Conservation (phyloP, 2,329 filamentous ascomycete species). For the Trichoderma sp. region DNA sequence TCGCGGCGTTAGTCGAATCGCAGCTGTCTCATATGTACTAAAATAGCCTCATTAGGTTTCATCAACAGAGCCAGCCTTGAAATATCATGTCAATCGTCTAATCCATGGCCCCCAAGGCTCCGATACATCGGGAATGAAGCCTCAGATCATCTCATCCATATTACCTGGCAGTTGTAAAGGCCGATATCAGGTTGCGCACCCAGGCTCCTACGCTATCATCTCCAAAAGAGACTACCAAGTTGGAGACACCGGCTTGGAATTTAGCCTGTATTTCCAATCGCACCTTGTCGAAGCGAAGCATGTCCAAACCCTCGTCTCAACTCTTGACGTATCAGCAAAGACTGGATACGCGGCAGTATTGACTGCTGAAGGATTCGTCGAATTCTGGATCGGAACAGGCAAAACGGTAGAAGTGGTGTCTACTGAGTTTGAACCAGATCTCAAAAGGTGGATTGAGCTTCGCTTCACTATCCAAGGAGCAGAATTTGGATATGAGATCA, state of each 20-base stretch:
- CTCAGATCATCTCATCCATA: background rate
- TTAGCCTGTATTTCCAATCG: background rate
- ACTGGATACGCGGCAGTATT: background rate
- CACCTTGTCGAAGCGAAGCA: background rate
- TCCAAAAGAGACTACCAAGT: background rate
- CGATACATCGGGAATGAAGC: background rate
- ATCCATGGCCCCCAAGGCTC: background rate
- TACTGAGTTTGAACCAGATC: background rate
- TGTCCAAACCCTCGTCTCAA: background rate
- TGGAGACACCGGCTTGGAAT: background rate
- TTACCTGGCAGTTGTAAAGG: background rate
- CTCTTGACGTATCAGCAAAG: background rate
- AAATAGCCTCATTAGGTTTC: background rate
- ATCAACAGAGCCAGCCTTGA: background rate
- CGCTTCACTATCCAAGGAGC: background rate
- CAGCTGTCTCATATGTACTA: background rate
- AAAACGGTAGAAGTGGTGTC: background rate
- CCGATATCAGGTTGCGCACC: background rate
- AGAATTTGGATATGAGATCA: background rate
- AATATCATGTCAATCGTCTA: background rate
- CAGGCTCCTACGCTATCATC: background rate
- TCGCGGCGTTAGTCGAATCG: too few relatives aligned
- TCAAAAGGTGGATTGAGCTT: conserved; percentile 2
- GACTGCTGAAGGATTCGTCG: background rate
- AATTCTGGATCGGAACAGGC: background rate